Conservation (phyloP, 2,329 filamentous ascomycete genomes). For the Cyphellophora europaea region DNA sequence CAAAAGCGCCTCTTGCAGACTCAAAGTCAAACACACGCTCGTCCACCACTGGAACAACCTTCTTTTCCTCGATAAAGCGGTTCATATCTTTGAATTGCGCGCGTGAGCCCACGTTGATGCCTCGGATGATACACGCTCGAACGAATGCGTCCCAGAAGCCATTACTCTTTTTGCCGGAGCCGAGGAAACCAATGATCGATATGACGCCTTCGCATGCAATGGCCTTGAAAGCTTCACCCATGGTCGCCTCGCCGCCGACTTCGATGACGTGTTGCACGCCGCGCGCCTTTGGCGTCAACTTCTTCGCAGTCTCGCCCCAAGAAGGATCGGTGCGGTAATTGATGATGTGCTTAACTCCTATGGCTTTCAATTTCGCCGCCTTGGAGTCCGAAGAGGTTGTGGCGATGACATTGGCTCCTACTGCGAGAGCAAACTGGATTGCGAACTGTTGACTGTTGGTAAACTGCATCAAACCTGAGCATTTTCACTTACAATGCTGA, state of each 20-base stretch:
- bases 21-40: slow-evolving; percentile 46
- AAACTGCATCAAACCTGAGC: slow-evolving; percentile 32
- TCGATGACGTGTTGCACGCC: slow-evolving; percentile 58
- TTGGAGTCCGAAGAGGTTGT: slow-evolving; percentile 50
- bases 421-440: slow-evolving; percentile 34
- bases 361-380: slow-evolving; percentile 39
- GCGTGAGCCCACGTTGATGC: slow-evolving; percentile 47
- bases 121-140: slow-evolving; percentile 45
- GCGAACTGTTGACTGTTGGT: not conserved
- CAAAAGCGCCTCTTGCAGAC: slow-evolving; percentile 43
- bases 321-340: slow-evolving; percentile 50
- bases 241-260: slow-evolving; percentile 52
- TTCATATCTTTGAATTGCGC: slow-evolving; percentile 52
- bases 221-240: slow-evolving; percentile 44
- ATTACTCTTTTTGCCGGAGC: slow-evolving; percentile 27
- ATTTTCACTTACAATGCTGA: slow-evolving; percentile 39
- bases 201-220: slow-evolving; percentile 41
- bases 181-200: slow-evolving; percentile 44
- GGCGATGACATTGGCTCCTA: slow-evolving; percentile 46
- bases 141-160: slow-evolving; percentile 41
- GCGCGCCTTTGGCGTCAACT: slow-evolving; percentile 35
- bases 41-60: slow-evolving; percentile 52
- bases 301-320: slow-evolving; percentile 50
- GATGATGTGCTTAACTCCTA: slow-evolving; percentile 50
- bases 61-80: slow-evolving; percentile 47